Base-by-base conservation (phyloP, 805 yeast genomes). In the Clavispora fructus region DNA sequence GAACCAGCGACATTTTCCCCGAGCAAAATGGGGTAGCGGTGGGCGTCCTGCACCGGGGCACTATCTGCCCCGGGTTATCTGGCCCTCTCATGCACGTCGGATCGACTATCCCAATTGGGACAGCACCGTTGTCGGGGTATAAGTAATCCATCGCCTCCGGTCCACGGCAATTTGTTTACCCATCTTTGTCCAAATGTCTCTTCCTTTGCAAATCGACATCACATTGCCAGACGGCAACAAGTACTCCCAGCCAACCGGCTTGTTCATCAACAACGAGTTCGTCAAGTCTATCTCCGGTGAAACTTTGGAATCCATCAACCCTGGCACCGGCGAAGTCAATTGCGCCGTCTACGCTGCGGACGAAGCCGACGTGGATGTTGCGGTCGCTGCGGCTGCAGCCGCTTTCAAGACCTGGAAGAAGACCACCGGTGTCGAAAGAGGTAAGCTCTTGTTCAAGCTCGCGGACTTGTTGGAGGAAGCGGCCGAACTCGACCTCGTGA, bases 241-340 rank as follows among this genome's bases (percentile, higher is more conserved):
- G 41, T 77, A 68, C 60, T 54, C 62, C 25, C 85, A 79, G 55
- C 87, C 86, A 33, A 49, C 80, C n/a, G 88, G 87, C 7, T 66
- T 82, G 50, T 82, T 79, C 61, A 79, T 80, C 57, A 72, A 78
- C 62, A 79, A 79, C 54, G 77, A 79, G 59, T 55, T 55, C 33
- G 49, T 55, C 45, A 48, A 53, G 44, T 45, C 56, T 26, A 45
- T 43, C 16, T 54, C 51, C n/a, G 57, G 55, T 14, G 56, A 59
- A 41, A 70, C 73, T 27, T 49, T 72, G 39, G 75, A 72, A 13
- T 71, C 75, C 23, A 59, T 68, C 46, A 70, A 72, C 52, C 76
- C 77, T 14, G 55, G 68, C 33, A 71, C 75, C 29, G 72, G 72
- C 16, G 75, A 71, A 53, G 62, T 65, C 55, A 71, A 68, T 54